phyloP scores from a whole-genome alignment of 2,329 filamentous ascomycete species.

The Penicillium sp. region DNA sequence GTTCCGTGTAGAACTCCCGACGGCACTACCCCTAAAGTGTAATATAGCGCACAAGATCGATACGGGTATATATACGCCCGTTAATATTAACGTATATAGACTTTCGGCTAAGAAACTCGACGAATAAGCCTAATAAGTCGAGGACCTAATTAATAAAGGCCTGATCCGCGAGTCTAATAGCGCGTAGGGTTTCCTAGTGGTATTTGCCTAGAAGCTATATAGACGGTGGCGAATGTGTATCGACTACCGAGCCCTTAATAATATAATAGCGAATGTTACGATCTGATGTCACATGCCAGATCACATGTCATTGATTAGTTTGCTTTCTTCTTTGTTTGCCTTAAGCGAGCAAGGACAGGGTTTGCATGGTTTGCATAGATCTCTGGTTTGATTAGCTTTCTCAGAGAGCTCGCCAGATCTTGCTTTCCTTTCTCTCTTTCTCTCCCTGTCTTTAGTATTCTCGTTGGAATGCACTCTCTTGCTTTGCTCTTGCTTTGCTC shows the following conservation, averaged over 20 bases:
- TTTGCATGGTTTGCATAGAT: too few relatives aligned
- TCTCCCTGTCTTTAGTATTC: too few relatives aligned
- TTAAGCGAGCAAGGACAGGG: too few relatives aligned
- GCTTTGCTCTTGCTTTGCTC: too few relatives aligned
- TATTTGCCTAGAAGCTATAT: neutral
- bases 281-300: too few relatives aligned
- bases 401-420: too few relatives aligned
- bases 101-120: neutral
- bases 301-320: too few relatives aligned
- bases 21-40: neutral
- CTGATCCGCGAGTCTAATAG: neutral
- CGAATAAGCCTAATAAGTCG: neutral
- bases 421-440: too few relatives aligned
- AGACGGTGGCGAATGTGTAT: neutral
- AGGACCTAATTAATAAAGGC: neutral
- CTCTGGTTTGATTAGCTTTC: too few relatives aligned
- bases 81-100: neutral
- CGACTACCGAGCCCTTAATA: neutral
- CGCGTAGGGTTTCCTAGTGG: neutral
- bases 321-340: too few relatives aligned
- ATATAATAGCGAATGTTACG: too few relatives aligned
- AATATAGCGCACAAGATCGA: neutral
- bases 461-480: too few relatives aligned
- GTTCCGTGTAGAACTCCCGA: neutral
- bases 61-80: neutral